Base-by-base conservation (phyloP, 2,329 filamentous ascomycete genomes). In the Kalaharituber pfeilii region DNA sequence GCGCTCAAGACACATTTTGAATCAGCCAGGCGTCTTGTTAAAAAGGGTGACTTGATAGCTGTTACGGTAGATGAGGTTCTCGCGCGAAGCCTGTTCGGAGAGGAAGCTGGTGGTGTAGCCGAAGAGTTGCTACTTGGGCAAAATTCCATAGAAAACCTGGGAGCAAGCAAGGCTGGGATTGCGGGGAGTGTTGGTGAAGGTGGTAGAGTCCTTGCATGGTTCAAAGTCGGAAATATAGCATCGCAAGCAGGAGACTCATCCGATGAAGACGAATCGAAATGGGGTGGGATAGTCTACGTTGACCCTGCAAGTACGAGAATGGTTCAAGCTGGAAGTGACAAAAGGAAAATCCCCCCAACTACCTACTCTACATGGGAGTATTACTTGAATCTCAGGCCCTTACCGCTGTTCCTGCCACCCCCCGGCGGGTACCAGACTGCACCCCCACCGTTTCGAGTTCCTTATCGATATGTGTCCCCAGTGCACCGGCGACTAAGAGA, bases 1-100 rank as follows among this genome's bases (percentile, higher is more conserved):
- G 87, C 86, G 0, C 69, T 98, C 42, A 95, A 95, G 66, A 79
- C 80, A 36, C 82, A 95, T 65, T 95, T 98, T 66, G 84, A 93
- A 60, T 78, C 79, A 53, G 86, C 84, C 63, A 78, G 83, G 54
- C 79, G 91, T 3, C 76, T 96, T 11, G 78, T 96, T 36, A 87
- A 87, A 64, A 81, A 79, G 39, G 89, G 88, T 2, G 91, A 98
- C 68, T 70, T 95, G 11, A 81, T 98, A 53, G 88, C 85, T 18
- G 82, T 98, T 11, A 81, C 86, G 2, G 81, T 98, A 26, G 89
- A 98, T 64, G 85, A 88, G 52, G 79, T 81, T 52, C 75, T 96
- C 1, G 89, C 87, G 2, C 78, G 82, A 55, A 83, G 84, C 2
- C 74, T 95, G 2, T 88, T 62, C 28, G 60, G 59, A 1, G 62